A percentile compares a stretch with the other conserved stretches of the same genome.
phyloP scores from a whole-genome alignment of 306 rosid species.

The Quercus berberidifolia region DNA sequence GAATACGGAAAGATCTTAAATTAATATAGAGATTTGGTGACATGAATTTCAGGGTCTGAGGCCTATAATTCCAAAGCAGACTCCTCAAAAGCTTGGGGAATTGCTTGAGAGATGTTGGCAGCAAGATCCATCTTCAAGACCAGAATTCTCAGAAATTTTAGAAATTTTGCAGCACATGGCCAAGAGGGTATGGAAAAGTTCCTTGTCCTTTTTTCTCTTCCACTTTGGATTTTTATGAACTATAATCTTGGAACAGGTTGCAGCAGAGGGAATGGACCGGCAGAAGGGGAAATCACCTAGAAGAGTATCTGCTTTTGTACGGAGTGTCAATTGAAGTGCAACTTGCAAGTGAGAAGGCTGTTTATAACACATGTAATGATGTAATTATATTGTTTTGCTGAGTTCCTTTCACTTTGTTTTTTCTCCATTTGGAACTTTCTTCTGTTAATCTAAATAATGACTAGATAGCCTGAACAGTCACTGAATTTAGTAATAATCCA shows the following conservation, averaged over 20 bases:
- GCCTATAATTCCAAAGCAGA: slow-evolving; percentile 57
- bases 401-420: not conserved
- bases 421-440: not conserved
- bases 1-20: not conserved
- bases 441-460: not conserved
- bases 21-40: slow-evolving; percentile 1
- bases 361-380: slow-evolving; percentile 6
- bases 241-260: slow-evolving; percentile 25
- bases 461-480: too few species aligned
- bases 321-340: not conserved
- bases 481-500: too few species aligned
- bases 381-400: not conserved
- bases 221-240: not conserved
- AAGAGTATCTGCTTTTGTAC: slow-evolving; percentile 16
- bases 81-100: slow-evolving; percentile 56
- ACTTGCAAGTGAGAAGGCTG: not conserved
- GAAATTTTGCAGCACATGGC: slow-evolving; percentile 40
- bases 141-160: slow-evolving; percentile 68
- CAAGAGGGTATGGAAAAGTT: slow-evolving; percentile 32
- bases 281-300: slow-evolving; percentile 31
- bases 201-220: not conserved
- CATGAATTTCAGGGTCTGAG: slow-evolving; percentile 70
- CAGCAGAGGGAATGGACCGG: slow-evolving; percentile 17
- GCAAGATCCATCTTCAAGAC: slow-evolving; percentile 66
- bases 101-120: slow-evolving; percentile 71